Conservation (phyloP, 257 asterid genomes). For the Solanum tarijense region DNA sequence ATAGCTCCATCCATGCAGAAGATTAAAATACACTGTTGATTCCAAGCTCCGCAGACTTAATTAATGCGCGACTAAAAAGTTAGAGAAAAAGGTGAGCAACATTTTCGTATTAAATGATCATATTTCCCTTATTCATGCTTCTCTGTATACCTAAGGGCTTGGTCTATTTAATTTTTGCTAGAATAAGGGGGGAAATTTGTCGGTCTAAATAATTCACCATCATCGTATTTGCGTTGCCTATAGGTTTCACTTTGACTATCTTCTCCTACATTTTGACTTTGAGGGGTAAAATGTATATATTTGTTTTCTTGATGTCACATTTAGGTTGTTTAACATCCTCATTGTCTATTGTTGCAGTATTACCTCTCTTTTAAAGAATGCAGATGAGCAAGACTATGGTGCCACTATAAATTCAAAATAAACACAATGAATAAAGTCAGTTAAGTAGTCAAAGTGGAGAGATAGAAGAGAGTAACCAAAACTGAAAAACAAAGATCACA, state of each 20-base stretch:
- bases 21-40: neutral
- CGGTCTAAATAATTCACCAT: neutral
- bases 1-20: neutral
- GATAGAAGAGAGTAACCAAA: neutral
- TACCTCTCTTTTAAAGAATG: neutral
- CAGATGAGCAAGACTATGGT: neutral
- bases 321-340: neutral
- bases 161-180: neutral
- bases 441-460: neutral
- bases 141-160: neutral
- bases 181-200: neutral
- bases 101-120: neutral
- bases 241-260: neutral
- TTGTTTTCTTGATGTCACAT: neutral
- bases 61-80: neutral
- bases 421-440: neutral
- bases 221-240: neutral
- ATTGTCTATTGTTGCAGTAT: neutral
- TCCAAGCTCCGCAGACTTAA: neutral
- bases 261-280: neutral
- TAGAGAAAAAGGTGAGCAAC: neutral
- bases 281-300: neutral
- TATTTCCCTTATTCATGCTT: neutral
- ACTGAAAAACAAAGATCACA: neutral
- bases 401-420: neutral